These are phyloP conservation scores for Chaetomium cochliodes DNA, from an alignment of 495 filamentous ascomycete genomes.

Conservation along the genomic window DNA sequence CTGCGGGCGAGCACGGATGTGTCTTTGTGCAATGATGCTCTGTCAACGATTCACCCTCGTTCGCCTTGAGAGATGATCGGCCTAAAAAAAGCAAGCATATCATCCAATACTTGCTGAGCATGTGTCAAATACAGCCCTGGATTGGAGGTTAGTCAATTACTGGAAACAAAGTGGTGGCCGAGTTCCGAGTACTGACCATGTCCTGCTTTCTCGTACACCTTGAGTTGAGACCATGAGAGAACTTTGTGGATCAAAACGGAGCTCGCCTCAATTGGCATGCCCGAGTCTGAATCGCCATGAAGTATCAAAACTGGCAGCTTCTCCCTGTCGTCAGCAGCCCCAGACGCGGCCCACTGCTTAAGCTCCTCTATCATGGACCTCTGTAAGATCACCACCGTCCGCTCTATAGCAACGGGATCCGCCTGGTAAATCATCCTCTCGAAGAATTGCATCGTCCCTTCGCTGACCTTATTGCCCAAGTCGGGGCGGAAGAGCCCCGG, in stretches of 20 bases:
- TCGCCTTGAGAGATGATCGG: constrained; percentile 1
- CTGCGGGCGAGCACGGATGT: too few species aligned
- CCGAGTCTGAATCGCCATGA: constrained; percentile 20
- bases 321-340: not conserved
- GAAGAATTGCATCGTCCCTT: constrained; percentile 16
- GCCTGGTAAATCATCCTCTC: constrained; percentile 20
- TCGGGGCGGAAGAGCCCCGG: constrained; percentile 12
- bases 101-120: constrained; percentile 3
- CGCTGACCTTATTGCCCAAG: constrained; percentile 8
- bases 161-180: not conserved
- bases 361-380: constrained; percentile 17
- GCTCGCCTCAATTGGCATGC: constrained; percentile 24
- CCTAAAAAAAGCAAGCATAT: constrained; percentile 2
- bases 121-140: constrained; percentile 18
- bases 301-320: constrained; percentile 20
- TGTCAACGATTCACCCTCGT: too few species aligned
- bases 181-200: constrained; percentile 21
- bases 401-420: constrained; percentile 20
- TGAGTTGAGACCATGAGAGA: constrained; percentile 23
- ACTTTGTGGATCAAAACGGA: constrained; percentile 12
- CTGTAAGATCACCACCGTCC: constrained; percentile 11
- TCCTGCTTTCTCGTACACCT: constrained; percentile 22
- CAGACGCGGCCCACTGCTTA: not conserved
- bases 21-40: too few species aligned
- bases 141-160: not conserved